Evolutionary conservation across 2,329 filamentous ascomycete species (phyloP).

Genomic region (Ceratocystis cubensis): DNA sequence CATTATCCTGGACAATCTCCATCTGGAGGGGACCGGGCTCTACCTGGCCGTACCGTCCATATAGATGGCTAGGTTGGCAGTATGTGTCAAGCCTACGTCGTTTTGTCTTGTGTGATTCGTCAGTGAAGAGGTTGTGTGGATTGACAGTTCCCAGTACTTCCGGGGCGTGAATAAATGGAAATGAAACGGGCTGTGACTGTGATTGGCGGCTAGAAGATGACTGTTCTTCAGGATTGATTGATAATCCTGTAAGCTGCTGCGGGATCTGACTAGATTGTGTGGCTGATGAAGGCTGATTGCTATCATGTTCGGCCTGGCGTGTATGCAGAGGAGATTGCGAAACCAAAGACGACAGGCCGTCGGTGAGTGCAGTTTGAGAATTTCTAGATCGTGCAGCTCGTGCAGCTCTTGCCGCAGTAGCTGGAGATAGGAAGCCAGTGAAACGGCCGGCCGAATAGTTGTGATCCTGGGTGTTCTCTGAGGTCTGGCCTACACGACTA

Average conservation of each 20-base stretch:
- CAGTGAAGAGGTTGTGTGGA: conserved; percentile 27
- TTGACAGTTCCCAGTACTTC: not conserved
- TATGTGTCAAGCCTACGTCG: conserved; percentile 52
- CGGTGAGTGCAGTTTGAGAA: not conserved
- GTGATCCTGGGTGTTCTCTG: not conserved
- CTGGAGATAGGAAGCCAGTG: not conserved
- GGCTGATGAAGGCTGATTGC: not conserved
- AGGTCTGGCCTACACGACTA: not conserved
- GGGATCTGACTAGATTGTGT: not conserved
- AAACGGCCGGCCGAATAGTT: not conserved
- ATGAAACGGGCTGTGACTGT: not conserved
- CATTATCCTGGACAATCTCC: conserved; percentile 45
- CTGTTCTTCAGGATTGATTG: not conserved
- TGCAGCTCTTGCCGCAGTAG: not conserved
- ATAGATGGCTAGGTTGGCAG: conserved; percentile 51
- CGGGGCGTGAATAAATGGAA: not conserved
- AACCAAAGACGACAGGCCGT: not conserved
- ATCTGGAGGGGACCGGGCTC: conserved; percentile 69
- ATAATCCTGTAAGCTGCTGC: not conserved
- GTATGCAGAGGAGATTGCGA: not conserved
- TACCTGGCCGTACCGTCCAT: conserved; percentile 78
- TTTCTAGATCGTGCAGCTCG: not conserved
- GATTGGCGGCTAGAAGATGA: not conserved
- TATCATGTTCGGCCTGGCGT: not conserved
- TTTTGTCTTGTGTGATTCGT: conserved; percentile 46